Evolutionary conservation across 108 stramenopile genomes (phyloP), one percentile per base, ranked within the genome.

Genomic region (Seminavis robusta): DNA sequence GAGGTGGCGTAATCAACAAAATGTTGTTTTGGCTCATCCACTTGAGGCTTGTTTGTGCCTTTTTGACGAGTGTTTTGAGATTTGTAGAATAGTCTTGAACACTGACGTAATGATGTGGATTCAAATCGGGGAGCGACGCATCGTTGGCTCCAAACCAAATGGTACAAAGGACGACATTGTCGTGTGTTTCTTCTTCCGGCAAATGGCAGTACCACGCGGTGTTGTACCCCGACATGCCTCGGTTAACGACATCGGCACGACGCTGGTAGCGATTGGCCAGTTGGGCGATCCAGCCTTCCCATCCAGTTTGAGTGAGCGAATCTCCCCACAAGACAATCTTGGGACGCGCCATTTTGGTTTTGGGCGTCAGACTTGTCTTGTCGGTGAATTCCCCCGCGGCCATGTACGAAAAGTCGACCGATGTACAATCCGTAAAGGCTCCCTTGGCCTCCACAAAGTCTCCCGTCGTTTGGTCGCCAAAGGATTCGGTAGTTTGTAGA

Each of bases 91-190:
- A 92, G 40, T 81, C 73, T 16, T 79, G 41, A 15, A 92, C 9
- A 24, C 82, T 77, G 3, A 92, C 79, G 57, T 92, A 84, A 42
- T 84, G 68, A 27, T 75, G 69, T 17, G 80, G 77, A 52, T 83
- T 72, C 16, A 50, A 27, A 9, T 70, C 62, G 32, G 52, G 45
- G 28, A 71, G 34, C 0, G 79, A 62, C n/a, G 81, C 76, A 69
- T 92, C 90, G 60, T 92, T 92, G 53, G 90, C 90, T 8, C 90
- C 90, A 54, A 80, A 88, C 32, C 80, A 85, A 6, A 85, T 65
- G 9, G 72, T 73, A 3, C 67, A 61, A 20, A 87, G 42, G 11
- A 26, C 48, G 10, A 73, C 56, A 1, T 74, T 17, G 0, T 53
- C 63, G 38, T 77, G 65, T 6, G 28, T 8, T 26, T 4, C 15